phyloP scores from a whole-genome alignment of 2,329 filamentous ascomycete species.

The Pseudocercospora pini-densiflorae region DNA sequence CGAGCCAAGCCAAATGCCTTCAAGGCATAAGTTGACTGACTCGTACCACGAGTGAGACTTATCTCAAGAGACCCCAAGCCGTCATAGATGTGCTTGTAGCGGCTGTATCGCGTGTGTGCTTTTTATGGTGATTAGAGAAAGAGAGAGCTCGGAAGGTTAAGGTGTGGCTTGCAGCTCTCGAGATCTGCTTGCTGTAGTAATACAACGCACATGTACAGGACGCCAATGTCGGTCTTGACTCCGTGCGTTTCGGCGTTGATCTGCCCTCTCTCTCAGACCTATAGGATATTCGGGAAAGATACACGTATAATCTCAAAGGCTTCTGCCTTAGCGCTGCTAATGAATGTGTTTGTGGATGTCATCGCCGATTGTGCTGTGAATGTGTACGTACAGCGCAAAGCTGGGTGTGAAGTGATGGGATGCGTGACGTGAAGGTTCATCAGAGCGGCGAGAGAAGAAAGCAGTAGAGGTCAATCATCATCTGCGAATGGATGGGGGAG shows the following conservation, averaged over 20 bases:
- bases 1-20: background rate
- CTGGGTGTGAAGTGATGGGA: too few relatives aligned
- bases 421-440: too few relatives aligned
- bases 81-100: background rate
- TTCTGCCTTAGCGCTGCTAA: too few relatives aligned
- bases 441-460: too few relatives aligned
- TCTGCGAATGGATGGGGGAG: too few relatives aligned
- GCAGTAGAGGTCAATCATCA: too few relatives aligned
- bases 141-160: background rate
- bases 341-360: background rate
- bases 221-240: slow-evolving; percentile 5
- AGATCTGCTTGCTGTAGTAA: background rate
- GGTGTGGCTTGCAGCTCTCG: slow-evolving; percentile 5
- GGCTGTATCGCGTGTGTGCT: background rate
- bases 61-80: background rate
- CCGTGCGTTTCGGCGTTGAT: background rate
- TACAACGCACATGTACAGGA: background rate
- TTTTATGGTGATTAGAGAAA: background rate
- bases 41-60: background rate
- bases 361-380: background rate
- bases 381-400: too few relatives aligned
- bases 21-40: background rate
- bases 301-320: background rate
- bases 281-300: background rate
- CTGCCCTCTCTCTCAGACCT: background rate